These are phyloP conservation scores for Mortierella sp. DNA, from an alignment of 371 early-diverging fungal species.

Conservation along the genomic window DNA sequence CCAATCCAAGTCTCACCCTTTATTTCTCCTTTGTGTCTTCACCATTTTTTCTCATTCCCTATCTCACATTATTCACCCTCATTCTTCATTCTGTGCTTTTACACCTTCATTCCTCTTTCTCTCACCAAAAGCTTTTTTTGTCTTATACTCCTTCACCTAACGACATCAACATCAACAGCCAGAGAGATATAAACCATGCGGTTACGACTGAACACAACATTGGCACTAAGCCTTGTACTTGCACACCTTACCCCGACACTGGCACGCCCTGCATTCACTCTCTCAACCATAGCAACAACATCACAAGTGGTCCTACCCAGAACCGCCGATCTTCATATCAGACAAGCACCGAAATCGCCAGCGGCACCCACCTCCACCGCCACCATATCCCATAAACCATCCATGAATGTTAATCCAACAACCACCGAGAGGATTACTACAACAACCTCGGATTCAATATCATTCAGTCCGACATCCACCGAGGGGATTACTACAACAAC, in stretches of 20 bases:
- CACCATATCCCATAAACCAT: not conserved
- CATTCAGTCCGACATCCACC: too few relatives aligned
- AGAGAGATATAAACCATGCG: not conserved
- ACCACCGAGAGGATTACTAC: too few relatives aligned
- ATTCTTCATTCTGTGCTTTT: too few relatives aligned
- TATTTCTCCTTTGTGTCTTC: not conserved
- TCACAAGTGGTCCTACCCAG: not conserved
- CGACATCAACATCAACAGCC: too few relatives aligned
- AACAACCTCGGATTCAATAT: too few relatives aligned
- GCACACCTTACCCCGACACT: not conserved
- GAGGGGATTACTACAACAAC: too few relatives aligned
- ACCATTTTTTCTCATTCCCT: not conserved
- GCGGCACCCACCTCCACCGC: not conserved
- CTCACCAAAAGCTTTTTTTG: not conserved
- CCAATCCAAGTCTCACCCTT: not conserved
- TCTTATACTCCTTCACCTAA: not conserved
- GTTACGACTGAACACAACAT: not conserved
- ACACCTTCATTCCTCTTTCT: not conserved
- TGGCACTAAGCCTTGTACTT: not conserved
- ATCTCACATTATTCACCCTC: not conserved
- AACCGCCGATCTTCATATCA: not conserved
- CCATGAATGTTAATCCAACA: too few relatives aligned
- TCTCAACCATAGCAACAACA: not conserved
- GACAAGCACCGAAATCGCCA: not conserved
- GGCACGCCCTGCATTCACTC: not conserved